phyloP scores from a whole-genome alignment of 768 basidiomycete species.

The Inosperma sp. region DNA sequence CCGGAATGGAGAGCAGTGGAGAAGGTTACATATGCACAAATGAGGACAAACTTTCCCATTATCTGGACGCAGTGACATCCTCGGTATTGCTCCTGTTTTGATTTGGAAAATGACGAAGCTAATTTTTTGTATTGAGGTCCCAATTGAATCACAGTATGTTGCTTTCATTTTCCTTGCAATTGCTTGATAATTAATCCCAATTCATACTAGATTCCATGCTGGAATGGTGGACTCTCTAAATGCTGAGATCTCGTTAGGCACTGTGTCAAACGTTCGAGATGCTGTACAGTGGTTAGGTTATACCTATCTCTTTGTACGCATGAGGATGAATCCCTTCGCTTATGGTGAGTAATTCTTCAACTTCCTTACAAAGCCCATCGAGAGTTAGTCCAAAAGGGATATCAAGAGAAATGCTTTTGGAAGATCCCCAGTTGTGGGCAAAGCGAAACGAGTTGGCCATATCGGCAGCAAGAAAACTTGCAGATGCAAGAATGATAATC shows the following conservation, averaged over 20 bases:
- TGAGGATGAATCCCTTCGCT: slow-evolving; percentile 84
- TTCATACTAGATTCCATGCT: slow-evolving; percentile 54
- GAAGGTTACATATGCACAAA: slow-evolving; percentile 97
- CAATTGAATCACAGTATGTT: slow-evolving; percentile 91
- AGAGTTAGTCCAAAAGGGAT: too few relatives aligned
- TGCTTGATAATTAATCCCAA: slow-evolving; percentile 5
- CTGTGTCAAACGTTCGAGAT: slow-evolving; percentile 81
- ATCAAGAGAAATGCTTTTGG: slow-evolving; percentile 53
- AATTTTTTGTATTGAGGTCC: slow-evolving; percentile 48
- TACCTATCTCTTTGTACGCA: slow-evolving; percentile 93
- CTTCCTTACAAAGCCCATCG: not conserved
- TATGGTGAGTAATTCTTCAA: slow-evolving; percentile 54
- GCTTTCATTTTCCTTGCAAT: not conserved
- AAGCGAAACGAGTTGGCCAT: slow-evolving; percentile 67
- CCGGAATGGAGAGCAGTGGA: slow-evolving; percentile 84
- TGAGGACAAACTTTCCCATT: slow-evolving; percentile 87
- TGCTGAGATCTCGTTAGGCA: slow-evolving; percentile 92
- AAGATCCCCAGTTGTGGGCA: slow-evolving; percentile 70
- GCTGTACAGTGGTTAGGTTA: slow-evolving; percentile 95
- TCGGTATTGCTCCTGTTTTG: slow-evolving; percentile 48
- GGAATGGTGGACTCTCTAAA: slow-evolving; percentile 92
- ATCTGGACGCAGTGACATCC: slow-evolving; percentile 81
- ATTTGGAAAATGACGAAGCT: not conserved
- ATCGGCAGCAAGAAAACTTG: slow-evolving; percentile 61
- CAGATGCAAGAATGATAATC: slow-evolving; percentile 74